These are phyloP conservation scores for Corylus avellana DNA, from an alignment of 306 rosid species.

Conservation along the genomic window DNA sequence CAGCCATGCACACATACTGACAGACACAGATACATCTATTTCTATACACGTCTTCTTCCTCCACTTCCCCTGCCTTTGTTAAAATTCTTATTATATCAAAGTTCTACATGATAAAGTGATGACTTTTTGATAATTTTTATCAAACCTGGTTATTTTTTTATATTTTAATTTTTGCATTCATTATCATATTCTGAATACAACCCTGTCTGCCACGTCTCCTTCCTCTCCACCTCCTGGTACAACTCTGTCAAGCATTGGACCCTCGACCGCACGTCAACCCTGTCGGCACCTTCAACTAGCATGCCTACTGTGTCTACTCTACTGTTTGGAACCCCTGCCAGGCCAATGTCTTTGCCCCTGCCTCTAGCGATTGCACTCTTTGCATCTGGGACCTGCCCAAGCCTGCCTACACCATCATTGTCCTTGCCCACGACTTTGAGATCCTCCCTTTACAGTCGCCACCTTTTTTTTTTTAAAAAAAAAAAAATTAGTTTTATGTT, in stretches of 20 bases:
- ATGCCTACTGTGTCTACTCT: conserved; percentile 88
- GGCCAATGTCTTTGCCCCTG: conserved; percentile 83
- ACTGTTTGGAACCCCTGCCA: conserved; percentile 95
- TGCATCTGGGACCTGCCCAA: conserved; percentile 90
- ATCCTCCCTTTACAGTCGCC: conserved; percentile 33
- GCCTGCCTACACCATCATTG: conserved; percentile 72
- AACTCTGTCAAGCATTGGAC: conserved; percentile 87
- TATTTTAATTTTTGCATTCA: too few relatives aligned
- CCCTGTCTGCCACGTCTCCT: conserved; percentile 88
- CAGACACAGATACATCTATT: too few relatives aligned
- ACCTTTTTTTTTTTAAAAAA: too few relatives aligned
- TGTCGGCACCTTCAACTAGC: conserved; percentile 82
- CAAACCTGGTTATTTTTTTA: too few relatives aligned
- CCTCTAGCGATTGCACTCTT: conserved; percentile 87
- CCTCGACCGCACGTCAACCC: conserved; percentile 64
- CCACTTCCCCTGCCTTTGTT: too few relatives aligned
- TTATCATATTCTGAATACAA: conserved; percentile 51
- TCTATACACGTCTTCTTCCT: too few relatives aligned
- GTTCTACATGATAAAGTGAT: too few relatives aligned
- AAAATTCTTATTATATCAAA: too few relatives aligned
- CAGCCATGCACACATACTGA: too few relatives aligned
- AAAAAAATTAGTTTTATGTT: too few relatives aligned
- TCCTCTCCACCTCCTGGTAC: conserved; percentile 88
- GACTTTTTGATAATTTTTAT: too few relatives aligned
- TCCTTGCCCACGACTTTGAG: conserved; percentile 74